These are phyloP conservation scores for Trichosporon sp. DNA, from an alignment of 1,284 basidiomycete species.

Conservation along the genomic window DNA sequence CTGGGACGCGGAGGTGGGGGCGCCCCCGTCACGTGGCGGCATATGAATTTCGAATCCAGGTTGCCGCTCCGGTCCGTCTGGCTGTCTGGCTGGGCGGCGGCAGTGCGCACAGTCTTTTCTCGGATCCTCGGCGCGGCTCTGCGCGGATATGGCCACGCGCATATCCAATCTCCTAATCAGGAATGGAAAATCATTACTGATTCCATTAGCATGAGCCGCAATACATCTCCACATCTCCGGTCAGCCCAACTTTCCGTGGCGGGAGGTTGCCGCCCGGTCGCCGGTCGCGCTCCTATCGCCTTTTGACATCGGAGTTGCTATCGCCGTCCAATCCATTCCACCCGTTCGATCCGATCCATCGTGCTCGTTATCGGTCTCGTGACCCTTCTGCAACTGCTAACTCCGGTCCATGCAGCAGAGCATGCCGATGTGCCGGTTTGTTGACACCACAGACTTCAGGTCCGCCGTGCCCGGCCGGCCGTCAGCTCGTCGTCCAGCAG, in stretches of 20 bases:
- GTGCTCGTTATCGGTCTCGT: background rate
- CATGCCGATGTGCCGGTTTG: background rate
- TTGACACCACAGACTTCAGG: background rate
- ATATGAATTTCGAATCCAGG: constrained; percentile 1
- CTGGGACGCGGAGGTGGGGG: background rate
- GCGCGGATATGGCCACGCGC: background rate
- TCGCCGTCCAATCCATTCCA: constrained; percentile 1
- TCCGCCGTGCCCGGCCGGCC: background rate
- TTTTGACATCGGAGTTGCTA: background rate
- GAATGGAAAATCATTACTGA: background rate
- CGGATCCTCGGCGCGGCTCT: background rate
- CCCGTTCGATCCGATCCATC: background rate
- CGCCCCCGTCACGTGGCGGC: background rate
- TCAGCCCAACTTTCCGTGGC: background rate
- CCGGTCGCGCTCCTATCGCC: background rate
- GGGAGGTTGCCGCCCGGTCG: background rate
- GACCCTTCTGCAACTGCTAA: background rate
- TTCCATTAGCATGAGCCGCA: background rate
- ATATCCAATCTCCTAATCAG: background rate
- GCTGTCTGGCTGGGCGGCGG: background rate
- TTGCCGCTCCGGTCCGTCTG: constrained; percentile 1
- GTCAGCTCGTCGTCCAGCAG: background rate
- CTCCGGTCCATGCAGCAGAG: background rate
- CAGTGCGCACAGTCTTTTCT: too few relatives aligned
- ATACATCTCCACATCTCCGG: background rate